Conservation (phyloP, 2,329 filamentous ascomycete genomes). For the Coleophoma crateriformis region DNA sequence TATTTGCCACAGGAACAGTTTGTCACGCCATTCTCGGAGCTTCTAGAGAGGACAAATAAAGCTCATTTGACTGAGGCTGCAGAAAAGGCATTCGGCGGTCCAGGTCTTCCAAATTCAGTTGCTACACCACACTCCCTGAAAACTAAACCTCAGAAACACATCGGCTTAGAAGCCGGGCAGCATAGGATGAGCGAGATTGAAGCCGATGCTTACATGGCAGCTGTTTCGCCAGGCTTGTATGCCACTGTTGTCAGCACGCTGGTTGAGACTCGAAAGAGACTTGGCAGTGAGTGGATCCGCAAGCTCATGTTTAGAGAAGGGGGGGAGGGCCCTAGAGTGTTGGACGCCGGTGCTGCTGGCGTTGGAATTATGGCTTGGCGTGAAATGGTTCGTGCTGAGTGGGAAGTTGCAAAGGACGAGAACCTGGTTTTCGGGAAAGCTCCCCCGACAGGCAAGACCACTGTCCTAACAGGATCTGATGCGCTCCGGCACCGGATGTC, state of each 20-base stretch:
- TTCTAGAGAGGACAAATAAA: conserved; percentile 63
- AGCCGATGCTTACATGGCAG: conserved; percentile 66
- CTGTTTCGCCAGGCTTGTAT: conserved; percentile 66
- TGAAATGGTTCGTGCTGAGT: conserved; percentile 75
- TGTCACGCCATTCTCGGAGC: conserved; percentile 60
- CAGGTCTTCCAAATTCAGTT: conserved; percentile 69
- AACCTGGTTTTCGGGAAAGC: conserved; percentile 34
- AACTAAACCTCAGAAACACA: conserved; percentile 55
- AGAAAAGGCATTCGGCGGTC: conserved; percentile 70
- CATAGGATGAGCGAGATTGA: conserved; percentile 69
- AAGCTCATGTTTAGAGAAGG: conserved; percentile 51
- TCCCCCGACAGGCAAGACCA: conserved; percentile 67
- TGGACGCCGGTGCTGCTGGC: conserved; percentile 72
- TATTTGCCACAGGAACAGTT: conserved; percentile 67
- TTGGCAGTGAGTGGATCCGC: conserved; percentile 67
- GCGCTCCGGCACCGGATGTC: conserved; percentile 71
- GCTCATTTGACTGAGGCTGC: conserved; percentile 72
- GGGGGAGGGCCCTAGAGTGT: conserved; percentile 53
- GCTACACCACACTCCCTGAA: conserved; percentile 56
- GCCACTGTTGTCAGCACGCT: conserved; percentile 61
- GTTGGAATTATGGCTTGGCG: conserved; percentile 71
- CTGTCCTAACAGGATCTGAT: conserved; percentile 74
- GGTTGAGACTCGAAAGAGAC: conserved; percentile 67
- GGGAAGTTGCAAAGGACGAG: conserved; percentile 59
- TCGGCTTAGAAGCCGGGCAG: conserved; percentile 59